Percentiles rank a stretch among this genome's conserved stretches.
Conservation (phyloP, 768 basidiomycete species). For the Lyophyllum shimeji region DNA sequence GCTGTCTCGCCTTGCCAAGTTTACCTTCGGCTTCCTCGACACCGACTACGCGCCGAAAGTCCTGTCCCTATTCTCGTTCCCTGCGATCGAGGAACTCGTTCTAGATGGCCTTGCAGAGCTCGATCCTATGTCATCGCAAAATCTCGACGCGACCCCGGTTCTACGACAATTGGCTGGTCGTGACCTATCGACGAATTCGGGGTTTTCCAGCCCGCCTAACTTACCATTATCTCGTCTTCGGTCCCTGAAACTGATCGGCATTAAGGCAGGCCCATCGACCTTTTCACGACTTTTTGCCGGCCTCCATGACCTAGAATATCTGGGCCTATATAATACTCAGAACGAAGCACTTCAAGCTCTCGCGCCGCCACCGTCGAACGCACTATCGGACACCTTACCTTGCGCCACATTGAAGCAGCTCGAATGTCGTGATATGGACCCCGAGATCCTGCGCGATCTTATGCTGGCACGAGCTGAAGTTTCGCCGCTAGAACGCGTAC, state of each 20-base stretch:
- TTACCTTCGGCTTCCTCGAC: conserved; percentile 46
- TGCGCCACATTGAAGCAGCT: conserved; percentile 25
- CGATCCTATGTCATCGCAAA: conserved; percentile 26
- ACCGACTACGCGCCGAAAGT: conserved; percentile 36
- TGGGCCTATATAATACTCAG: conserved; percentile 23
- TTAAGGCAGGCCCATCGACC: conserved; percentile 19
- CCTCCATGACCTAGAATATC: conserved; percentile 21
- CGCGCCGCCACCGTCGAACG: conserved; percentile 2
- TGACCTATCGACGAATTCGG: neutral
- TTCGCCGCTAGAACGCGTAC: conserved; percentile 15
- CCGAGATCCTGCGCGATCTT: conserved; percentile 17
- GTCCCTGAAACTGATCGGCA: conserved; percentile 29
- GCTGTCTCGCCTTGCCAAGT: conserved; percentile 29
- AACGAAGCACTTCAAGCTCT: conserved; percentile 23
- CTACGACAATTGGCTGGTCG: conserved; percentile 30
- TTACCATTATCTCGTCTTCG: conserved; percentile 25
- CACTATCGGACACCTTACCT: neutral
- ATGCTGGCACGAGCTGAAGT: conserved; percentile 17
- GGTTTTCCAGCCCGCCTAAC: conserved; percentile 1
- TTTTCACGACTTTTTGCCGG: conserved; percentile 27
- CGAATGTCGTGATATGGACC: conserved; percentile 27
- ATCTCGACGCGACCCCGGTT: conserved; percentile 33
- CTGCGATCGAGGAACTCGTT: conserved; percentile 33
- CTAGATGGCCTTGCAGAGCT: conserved; percentile 47
- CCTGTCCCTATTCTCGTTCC: conserved; percentile 37